Percentiles rank a stretch among this genome's conserved stretches.
Conservation (phyloP, 2,329 filamentous ascomycete species). For the Sarocladiaceae sp. region DNA sequence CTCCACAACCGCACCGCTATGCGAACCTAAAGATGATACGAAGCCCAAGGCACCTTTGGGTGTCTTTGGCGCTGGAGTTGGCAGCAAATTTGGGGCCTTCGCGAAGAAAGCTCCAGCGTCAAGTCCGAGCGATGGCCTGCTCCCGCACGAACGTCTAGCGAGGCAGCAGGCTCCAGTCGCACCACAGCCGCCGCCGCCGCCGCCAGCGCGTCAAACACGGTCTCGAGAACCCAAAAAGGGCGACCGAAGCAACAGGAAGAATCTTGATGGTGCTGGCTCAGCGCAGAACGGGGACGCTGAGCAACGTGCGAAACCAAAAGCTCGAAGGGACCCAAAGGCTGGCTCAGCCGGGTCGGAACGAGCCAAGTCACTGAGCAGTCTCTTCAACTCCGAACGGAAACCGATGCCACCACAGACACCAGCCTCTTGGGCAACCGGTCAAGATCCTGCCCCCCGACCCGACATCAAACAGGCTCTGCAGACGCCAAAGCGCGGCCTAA, state of each 20-base stretch:
- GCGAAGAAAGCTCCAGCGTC: conserved; percentile 12
- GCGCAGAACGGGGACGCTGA: not conserved
- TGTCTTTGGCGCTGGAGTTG: conserved; percentile 7
- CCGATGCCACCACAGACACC: conserved; percentile 9
- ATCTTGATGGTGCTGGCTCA: not conserved
- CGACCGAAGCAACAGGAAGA: not conserved
- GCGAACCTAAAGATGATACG: conserved; percentile 14
- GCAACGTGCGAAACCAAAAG: not conserved
- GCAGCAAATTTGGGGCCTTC: conserved; percentile 17
- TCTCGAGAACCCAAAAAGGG: not conserved
- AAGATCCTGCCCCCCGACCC: conserved; percentile 14
- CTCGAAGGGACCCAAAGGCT: not conserved
- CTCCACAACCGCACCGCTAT: conserved; percentile 20
- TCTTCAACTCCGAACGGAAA: conserved; percentile 1
- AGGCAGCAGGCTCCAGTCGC: conserved; percentile 20
- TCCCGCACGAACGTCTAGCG: conserved; percentile 33
- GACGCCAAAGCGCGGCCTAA: conserved; percentile 4
- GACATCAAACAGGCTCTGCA: conserved; percentile 6
- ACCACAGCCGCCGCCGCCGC: conserved; percentile 4
- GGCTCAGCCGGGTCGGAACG: not conserved
- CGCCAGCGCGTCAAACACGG: not conserved
- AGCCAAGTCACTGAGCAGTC: not conserved
- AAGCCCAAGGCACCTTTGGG: conserved; percentile 15
- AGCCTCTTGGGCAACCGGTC: conserved; percentile 10
- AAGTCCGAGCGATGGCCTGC: conserved; percentile 18